Base-by-base conservation (phyloP, 305 asterid genomes). In the Fraxinus angustifolia region DNA sequence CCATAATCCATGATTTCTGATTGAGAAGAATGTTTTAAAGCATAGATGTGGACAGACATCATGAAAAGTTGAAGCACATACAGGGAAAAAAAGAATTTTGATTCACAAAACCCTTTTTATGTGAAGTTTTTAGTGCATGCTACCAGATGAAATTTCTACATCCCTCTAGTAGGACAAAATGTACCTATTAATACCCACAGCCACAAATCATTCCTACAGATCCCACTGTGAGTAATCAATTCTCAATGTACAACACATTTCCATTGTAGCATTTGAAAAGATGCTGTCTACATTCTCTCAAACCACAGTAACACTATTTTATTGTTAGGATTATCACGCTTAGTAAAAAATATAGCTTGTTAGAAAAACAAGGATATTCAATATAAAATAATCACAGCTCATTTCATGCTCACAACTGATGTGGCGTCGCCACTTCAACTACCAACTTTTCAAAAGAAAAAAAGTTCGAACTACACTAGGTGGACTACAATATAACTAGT, bases 21-120 rank as follows among this genome's bases (percentile, higher is more conserved):
- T 45, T 70, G 58, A 82, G 79, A 80, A 79, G 83, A 82, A 85
- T 77, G 81, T 82, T 34, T 53, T 33, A 17, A 77, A 78, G 75
- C 70, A 65, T 70, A 36, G 80, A 82, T 75, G 60, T 68, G 53
- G 58, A 78, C 73, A 78, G 58, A 71, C 79, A 42, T 3, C 2
- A 16, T 26, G 8, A 75, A 76, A 75, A 58, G 79, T 82, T 74
- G 74, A 36, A 33, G 68, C 28, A 21, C 45, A 31, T 50, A 16
- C 6, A 12, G n/a, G 77, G 48, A 28, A 76, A 79, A 79, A 60
- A 78, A 19, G 73, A 80, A 78, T 73, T 76, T 80, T 70, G 76
- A 83, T 85, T 83, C 86, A 79, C 77, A 38, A 70, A 74, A 23
- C 79, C 26, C 58, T 28, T 75, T 7, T 65, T 76, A 50, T 76